phyloP scores from a whole-genome alignment of 768 basidiomycete species.

The Russula brevipes region DNA sequence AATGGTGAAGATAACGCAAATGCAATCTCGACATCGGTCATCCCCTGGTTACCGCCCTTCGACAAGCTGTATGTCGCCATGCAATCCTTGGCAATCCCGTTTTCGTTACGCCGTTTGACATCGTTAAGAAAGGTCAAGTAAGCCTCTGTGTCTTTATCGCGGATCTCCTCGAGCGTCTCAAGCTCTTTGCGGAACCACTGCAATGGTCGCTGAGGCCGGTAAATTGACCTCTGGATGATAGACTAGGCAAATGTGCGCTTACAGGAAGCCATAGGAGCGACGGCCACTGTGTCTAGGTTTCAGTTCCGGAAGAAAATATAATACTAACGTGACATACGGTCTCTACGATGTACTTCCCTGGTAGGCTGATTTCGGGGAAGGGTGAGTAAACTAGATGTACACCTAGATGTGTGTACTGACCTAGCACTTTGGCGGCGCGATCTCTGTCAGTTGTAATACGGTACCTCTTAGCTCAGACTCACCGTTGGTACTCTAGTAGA shows the following conservation, averaged over 20 bases:
- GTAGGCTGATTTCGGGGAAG: neutral
- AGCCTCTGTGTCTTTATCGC: neutral
- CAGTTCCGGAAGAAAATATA: neutral
- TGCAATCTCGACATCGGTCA: conserved; percentile 11
- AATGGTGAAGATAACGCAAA: conserved; percentile 17
- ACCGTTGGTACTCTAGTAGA: conserved; percentile 2
- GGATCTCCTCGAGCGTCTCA: neutral
- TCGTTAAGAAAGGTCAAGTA: neutral
- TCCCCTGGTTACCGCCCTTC: neutral
- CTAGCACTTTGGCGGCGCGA: neutral
- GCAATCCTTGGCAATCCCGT: conserved; percentile 9
- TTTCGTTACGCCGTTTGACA: conserved; percentile 4
- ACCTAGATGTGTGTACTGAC: neutral
- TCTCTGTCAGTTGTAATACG: neutral
- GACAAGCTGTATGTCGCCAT: conserved; percentile 11
- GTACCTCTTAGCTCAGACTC: neutral
- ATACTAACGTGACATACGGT: neutral
- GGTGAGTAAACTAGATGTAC: neutral
- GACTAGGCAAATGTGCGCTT: neutral
- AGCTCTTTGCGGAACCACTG: conserved; percentile 20
- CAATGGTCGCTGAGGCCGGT: neutral
- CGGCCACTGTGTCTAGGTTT: neutral
- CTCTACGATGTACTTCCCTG: conserved; percentile 9
- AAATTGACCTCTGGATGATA: neutral
- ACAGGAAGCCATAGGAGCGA: conserved; percentile 18